A percentile compares a stretch with the other conserved stretches of the same genome.
phyloP scores from a whole-genome alignment of 176 grass and related monocot genomes.

The Areca catechu region DNA sequence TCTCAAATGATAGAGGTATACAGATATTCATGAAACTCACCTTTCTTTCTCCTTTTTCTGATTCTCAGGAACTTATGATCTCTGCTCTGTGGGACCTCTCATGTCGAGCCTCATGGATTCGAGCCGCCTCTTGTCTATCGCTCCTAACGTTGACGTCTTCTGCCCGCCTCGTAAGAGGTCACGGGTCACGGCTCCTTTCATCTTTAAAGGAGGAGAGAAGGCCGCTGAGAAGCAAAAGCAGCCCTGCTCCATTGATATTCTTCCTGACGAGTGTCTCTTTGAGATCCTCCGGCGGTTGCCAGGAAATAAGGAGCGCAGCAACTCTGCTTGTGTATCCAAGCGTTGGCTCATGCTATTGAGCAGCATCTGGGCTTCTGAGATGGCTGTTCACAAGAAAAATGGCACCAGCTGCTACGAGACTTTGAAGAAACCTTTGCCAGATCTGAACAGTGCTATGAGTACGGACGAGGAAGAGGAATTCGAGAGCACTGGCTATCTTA shows the following conservation, averaged over 20 bases:
- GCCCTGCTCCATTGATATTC: constrained; percentile 44
- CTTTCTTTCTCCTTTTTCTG: constrained; percentile 1
- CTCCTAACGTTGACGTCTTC: constrained; percentile 27
- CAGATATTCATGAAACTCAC: background rate
- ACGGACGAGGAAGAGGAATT: constrained; percentile 17
- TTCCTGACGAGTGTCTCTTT: constrained; percentile 87
- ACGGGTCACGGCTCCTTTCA: constrained; percentile 49
- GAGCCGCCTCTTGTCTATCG: constrained; percentile 27
- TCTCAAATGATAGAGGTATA: background rate
- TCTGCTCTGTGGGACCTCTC: constrained; percentile 20
- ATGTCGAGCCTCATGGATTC: constrained; percentile 26
- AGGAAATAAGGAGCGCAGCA: constrained; percentile 44
- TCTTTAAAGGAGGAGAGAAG: constrained; percentile 22
- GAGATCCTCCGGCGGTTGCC: constrained; percentile 77
- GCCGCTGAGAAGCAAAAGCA: constrained; percentile 29
- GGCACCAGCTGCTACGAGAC: background rate
- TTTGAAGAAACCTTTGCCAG: constrained; percentile 28
- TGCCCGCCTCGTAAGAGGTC: constrained; percentile 52
- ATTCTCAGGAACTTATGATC: constrained; percentile 21
- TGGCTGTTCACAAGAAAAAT: constrained; percentile 1
- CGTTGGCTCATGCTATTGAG: constrained; percentile 64
- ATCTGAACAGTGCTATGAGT: constrained; percentile 49
- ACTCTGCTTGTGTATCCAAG: constrained; percentile 67
- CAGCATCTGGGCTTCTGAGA: constrained; percentile 64
- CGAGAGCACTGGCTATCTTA: constrained; percentile 25